A percentile compares a stretch with the other conserved stretches of the same genome.
Conservation (phyloP, 2,329 filamentous ascomycete genomes). For the Lachnellula subtilissima region DNA sequence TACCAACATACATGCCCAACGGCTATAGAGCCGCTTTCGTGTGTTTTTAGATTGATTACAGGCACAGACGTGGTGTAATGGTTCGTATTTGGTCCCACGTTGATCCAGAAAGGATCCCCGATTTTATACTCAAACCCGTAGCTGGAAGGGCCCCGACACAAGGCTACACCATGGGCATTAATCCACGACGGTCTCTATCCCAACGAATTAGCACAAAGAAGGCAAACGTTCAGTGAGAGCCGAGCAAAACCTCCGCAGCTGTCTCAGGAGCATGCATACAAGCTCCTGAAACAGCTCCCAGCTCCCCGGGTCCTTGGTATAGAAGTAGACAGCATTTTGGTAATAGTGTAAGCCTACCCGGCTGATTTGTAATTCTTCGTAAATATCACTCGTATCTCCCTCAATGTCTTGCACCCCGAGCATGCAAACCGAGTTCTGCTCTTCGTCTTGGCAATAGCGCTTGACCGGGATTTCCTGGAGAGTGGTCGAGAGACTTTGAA, state of each 20-base stretch:
- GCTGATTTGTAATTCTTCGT: slow-evolving; percentile 9
- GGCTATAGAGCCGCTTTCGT: slow-evolving; percentile 11
- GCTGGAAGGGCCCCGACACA: slow-evolving; percentile 9
- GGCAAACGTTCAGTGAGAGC: too few relatives aligned
- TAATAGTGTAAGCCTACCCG: not conserved
- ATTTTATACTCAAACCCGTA: slow-evolving; percentile 13
- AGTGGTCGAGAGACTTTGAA: slow-evolving; percentile 11
- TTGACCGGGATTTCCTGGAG: slow-evolving; percentile 16
- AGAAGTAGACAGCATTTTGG: too few relatives aligned
- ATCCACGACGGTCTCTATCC: not conserved
- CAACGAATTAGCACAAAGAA: too few relatives aligned
- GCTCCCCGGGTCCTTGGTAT: too few relatives aligned
- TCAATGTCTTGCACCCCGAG: slow-evolving; percentile 23
- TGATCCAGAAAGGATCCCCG: slow-evolving; percentile 22
- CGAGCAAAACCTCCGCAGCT: too few relatives aligned
- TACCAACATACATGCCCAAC: slow-evolving; percentile 24
- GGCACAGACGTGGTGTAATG: slow-evolving; percentile 7
- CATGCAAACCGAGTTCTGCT: slow-evolving; percentile 21
- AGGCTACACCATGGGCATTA: slow-evolving; percentile 21
- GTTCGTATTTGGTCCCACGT: slow-evolving; percentile 3
- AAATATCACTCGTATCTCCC: slow-evolving; percentile 15
- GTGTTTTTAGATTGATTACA: slow-evolving; percentile 25
- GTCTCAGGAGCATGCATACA: too few relatives aligned
- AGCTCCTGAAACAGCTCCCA: too few relatives aligned
- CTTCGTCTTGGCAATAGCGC: slow-evolving; percentile 10